These are phyloP conservation scores for Neurospora terricola DNA, from an alignment of 495 filamentous ascomycete species.

Conservation along the genomic window DNA sequence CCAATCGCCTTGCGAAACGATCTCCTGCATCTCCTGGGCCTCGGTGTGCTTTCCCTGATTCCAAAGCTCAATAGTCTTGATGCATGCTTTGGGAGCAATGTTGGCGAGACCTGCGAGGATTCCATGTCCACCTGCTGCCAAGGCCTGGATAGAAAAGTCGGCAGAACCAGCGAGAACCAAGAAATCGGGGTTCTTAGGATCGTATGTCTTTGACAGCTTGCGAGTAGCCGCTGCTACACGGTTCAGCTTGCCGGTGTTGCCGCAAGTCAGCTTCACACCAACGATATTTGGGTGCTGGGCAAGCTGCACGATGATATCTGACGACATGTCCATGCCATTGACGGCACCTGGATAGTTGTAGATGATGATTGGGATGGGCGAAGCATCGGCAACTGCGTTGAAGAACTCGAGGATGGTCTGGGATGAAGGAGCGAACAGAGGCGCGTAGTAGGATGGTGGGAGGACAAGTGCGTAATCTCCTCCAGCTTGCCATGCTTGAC, in stretches of 20 bases:
- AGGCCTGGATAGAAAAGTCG: constrained; percentile 79
- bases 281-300: constrained; percentile 77
- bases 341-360: constrained; percentile 90
- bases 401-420: constrained; percentile 67
- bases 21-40: constrained; percentile 66
- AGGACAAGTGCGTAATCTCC: constrained; percentile 85
- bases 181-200: constrained; percentile 49
- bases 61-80: constrained; percentile 64
- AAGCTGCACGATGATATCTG: constrained; percentile 66
- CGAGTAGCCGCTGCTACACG: constrained; percentile 73
- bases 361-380: constrained; percentile 79
- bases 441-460: constrained; percentile 78
- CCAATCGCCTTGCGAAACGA: constrained; percentile 82
- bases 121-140: constrained; percentile 75
- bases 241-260: constrained; percentile 85
- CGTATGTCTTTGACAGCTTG: constrained; percentile 58
- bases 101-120: constrained; percentile 82
- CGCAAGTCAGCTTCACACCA: constrained; percentile 86
- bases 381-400: constrained; percentile 64
- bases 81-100: constrained; percentile 67
- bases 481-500: constrained; percentile 64
- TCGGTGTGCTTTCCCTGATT: constrained; percentile 55
- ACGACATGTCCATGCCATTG: constrained; percentile 70
- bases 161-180: constrained; percentile 79
- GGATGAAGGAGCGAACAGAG: constrained; percentile 48